Percentiles rank a stretch among this genome's conserved stretches.
Conservation (phyloP, 805 yeast genomes). For the Pichia nanzhaoensis region DNA sequence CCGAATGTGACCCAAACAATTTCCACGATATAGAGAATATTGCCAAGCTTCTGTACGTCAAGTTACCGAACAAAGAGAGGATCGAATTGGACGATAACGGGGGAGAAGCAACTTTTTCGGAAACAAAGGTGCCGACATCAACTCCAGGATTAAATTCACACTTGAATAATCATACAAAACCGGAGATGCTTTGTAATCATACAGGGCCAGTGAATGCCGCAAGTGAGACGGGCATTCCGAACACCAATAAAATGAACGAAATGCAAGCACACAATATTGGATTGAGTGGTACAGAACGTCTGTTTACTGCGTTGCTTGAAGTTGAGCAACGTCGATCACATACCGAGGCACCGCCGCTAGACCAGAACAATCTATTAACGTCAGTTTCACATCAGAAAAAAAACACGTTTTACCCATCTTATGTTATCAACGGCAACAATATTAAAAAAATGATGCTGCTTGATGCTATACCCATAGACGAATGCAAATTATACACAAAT, state of each 20-base stretch:
- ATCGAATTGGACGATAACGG: no score
- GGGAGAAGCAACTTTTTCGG: no score
- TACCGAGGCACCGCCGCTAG: slow-evolving; percentile 2
- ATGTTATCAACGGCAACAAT: slow-evolving; percentile 1
- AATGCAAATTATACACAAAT: slow-evolving; percentile 27
- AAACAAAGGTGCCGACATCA: not conserved
- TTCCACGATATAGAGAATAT: slow-evolving; percentile 30
- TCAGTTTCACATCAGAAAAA: not conserved
- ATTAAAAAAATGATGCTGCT: slow-evolving; percentile 12
- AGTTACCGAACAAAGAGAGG: slow-evolving; percentile 15
- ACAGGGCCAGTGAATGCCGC: not conserved
- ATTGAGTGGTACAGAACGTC: slow-evolving; percentile 13
- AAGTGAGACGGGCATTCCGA: not conserved
- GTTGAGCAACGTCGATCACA: slow-evolving; percentile 11
- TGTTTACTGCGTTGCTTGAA: slow-evolving; percentile 15
- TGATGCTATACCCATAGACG: slow-evolving; percentile 22
- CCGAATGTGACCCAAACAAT: slow-evolving; percentile 32
- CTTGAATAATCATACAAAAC: not conserved
- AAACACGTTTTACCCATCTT: not conserved
- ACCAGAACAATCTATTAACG: slow-evolving; percentile 1
- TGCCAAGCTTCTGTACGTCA: slow-evolving; percentile 18
- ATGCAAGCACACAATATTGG: slow-evolving; percentile 14
- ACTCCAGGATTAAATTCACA: no score
- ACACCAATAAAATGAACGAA: not conserved
- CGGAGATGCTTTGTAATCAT: not conserved